A percentile compares a stretch with the other conserved stretches of the same genome.
These are phyloP conservation scores for Picea sitchensis DNA, from an alignment of 75 land plant species.

Conservation along the genomic window DNA sequence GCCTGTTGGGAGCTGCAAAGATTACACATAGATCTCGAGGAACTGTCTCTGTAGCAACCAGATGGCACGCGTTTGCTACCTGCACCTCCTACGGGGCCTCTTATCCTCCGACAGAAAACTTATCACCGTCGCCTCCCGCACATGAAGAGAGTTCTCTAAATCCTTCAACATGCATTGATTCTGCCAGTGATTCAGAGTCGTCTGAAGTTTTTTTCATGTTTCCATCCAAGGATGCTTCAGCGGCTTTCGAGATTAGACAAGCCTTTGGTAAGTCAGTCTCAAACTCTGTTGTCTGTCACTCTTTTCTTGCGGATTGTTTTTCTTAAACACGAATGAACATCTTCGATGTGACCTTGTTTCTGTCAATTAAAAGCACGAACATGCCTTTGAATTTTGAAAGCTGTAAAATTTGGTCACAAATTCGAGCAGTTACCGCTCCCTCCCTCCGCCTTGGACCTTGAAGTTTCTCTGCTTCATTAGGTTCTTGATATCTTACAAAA, in stretches of 20 bases:
- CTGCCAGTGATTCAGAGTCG: constrained; percentile 5
- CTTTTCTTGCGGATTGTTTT: no score
- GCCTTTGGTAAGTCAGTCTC: constrained; percentile 33
- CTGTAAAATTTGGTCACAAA: no score
- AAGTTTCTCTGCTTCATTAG: no score
- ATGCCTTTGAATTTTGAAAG: no score
- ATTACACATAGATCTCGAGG: constrained; percentile 79
- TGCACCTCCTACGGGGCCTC: constrained; percentile 15
- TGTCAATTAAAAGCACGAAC: background rate
- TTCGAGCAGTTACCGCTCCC: no score
- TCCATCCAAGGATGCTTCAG: constrained; percentile 12
- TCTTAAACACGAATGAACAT: no score
- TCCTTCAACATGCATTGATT: background rate
- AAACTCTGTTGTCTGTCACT: no score
- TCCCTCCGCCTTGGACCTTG: no score
- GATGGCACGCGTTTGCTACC: constrained; percentile 68
- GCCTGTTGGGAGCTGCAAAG: constrained; percentile 71
- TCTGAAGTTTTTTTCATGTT: background rate
- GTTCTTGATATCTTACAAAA: background rate
- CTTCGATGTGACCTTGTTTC: no score
- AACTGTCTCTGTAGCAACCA: constrained; percentile 44
- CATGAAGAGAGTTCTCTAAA: background rate
- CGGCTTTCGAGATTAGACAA: constrained; percentile 33
- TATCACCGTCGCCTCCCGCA: constrained; percentile 3
- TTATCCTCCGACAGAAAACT: constrained; percentile 1